phyloP scores from a whole-genome alignment of 2,329 filamentous ascomycete species.

The Ascochyta rabiei region DNA sequence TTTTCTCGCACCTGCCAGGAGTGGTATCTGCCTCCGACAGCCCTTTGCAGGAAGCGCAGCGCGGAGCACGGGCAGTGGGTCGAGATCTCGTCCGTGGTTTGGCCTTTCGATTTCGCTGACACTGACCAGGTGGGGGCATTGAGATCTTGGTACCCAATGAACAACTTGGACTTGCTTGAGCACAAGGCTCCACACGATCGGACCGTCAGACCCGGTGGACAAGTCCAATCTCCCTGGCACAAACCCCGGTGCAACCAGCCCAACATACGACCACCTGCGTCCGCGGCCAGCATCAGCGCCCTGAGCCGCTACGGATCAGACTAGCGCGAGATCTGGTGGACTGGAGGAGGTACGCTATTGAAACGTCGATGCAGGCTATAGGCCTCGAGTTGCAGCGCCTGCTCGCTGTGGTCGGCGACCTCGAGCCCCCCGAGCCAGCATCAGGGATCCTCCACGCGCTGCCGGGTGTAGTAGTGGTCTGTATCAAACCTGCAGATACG shows the following conservation, averaged over 20 bases:
- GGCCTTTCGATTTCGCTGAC: conserved; percentile 5
- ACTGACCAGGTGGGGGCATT: background rate
- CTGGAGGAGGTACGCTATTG: background rate
- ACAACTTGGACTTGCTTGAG: background rate
- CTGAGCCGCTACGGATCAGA: conserved; percentile 2
- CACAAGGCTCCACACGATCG: background rate
- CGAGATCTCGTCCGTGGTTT: conserved; percentile 4
- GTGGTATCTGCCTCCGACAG: background rate
- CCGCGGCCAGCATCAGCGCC: conserved; percentile 1
- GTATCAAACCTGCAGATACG: conserved; percentile 1
- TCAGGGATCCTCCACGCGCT: background rate
- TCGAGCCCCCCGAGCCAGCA: background rate
- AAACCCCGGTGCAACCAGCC: conserved; percentile 1
- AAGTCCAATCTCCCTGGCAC: background rate
- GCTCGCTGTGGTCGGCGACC: background rate
- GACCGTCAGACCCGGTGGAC: conserved; percentile 1
- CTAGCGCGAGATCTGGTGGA: background rate
- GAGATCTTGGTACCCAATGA: background rate
- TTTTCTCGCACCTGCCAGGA: conserved; percentile 7
- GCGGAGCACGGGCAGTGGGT: background rate
- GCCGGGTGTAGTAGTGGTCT: background rate
- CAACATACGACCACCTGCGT: conserved; percentile 13
- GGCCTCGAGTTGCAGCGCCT: background rate
- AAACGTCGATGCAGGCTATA: conserved; percentile 12
- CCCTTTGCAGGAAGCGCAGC: background rate